Evolutionary conservation across 768 basidiomycete species (phyloP).

Genomic region (Mrakia blollopis): DNA sequence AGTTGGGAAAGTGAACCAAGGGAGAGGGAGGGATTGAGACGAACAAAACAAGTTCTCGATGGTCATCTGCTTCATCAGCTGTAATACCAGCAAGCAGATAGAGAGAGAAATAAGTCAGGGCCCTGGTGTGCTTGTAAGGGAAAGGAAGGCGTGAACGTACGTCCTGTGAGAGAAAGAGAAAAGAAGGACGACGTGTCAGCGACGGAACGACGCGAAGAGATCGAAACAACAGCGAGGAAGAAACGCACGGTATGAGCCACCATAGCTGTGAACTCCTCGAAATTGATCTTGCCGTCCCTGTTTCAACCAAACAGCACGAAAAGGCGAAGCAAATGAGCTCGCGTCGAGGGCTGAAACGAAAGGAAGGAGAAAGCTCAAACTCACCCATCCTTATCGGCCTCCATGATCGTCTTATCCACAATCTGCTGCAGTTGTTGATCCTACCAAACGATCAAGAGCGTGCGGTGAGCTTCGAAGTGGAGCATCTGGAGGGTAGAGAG

Average conservation of each 20-base stretch:
- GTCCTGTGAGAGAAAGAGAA: slow-evolving; percentile 55
- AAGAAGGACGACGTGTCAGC: slow-evolving; percentile 16
- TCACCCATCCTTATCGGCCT: slow-evolving; percentile 89
- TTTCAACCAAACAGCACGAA: background rate
- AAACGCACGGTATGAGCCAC: slow-evolving; percentile 84
- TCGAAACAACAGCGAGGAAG: background rate
- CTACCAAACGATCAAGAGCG: slow-evolving; percentile 45
- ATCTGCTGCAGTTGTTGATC: slow-evolving; percentile 99
- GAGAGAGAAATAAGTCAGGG: background rate
- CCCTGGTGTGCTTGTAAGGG: background rate
- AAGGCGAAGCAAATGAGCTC: background rate
- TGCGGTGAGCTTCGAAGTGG: background rate
- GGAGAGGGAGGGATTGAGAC: background rate
- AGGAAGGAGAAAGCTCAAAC: slow-evolving; percentile 34
- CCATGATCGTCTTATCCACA: slow-evolving; percentile 99
- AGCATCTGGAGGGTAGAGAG: no score
- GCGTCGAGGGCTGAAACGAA: background rate
- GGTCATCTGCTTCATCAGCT: slow-evolving; percentile 67
- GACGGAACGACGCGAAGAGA: slow-evolving; percentile 1
- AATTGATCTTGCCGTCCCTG: slow-evolving; percentile 86
- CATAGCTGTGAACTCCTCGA: slow-evolving; percentile 94
- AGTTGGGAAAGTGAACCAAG: background rate
- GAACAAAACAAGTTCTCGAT: slow-evolving; percentile 82
- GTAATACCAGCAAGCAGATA: background rate
- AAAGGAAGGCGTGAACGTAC: slow-evolving; percentile 34